Evolutionary conservation across 805 yeast species (phyloP).

Genomic region (Tetrapisispora phaffii): DNA sequence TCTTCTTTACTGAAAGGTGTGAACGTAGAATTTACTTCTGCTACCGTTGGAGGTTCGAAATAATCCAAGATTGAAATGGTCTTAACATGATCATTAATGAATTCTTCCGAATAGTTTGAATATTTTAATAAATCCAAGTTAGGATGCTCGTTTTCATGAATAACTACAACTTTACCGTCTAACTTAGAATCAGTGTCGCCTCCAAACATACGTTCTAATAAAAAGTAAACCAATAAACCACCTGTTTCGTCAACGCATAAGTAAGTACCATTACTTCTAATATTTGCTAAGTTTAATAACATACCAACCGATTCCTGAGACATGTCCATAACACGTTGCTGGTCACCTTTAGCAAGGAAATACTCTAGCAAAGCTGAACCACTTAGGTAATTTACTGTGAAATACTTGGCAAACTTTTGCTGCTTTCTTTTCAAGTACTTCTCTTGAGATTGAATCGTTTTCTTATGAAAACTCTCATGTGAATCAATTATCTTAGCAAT

Average conservation of each 20-base stretch:
- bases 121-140: slow-evolving; percentile 62
- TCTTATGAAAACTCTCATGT: slow-evolving; percentile 79
- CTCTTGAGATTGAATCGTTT: slow-evolving; percentile 82
- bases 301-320: slow-evolving; percentile 78
- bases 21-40: slow-evolving; percentile 36
- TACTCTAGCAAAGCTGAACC: slow-evolving; percentile 62
- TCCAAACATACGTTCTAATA: slow-evolving; percentile 81
- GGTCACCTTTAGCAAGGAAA: slow-evolving; percentile 67
- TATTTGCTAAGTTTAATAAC: slow-evolving; percentile 66
- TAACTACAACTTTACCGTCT: slow-evolving; percentile 55
- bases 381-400: slow-evolving; percentile 70
- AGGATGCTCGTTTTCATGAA: slow-evolving; percentile 91
- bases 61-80: slow-evolving; percentile 72
- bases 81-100: slow-evolving; percentile 46
- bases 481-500: slow-evolving; percentile 74
- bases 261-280: slow-evolving; percentile 84
- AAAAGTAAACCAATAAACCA: slow-evolving; percentile 74
- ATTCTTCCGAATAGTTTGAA: slow-evolving; percentile 50
- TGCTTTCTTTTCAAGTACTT: slow-evolving; percentile 87
- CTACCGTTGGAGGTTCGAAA: slow-evolving; percentile 56
- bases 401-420: slow-evolving; percentile 78
- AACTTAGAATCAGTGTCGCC: slow-evolving; percentile 11
- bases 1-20: slow-evolving; percentile 38
- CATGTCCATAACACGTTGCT: slow-evolving; percentile 60
- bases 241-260: slow-evolving; percentile 90